phyloP scores from a whole-genome alignment of 2,329 filamentous ascomycete genomes.

The Sarocladium strictum region DNA sequence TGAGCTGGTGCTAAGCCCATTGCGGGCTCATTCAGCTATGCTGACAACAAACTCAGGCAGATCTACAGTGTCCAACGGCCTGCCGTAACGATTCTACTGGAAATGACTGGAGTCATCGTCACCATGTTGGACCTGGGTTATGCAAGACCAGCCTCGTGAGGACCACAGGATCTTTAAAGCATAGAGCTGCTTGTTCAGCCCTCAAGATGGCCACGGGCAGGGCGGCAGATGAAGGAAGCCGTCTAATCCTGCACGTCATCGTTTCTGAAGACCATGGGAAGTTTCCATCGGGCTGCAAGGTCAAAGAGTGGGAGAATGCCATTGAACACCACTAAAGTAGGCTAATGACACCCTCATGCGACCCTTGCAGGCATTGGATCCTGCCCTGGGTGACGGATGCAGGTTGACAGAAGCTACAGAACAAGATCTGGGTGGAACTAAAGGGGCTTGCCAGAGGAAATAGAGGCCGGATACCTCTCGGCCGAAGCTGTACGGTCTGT shows the following conservation, averaged over 20 bases:
- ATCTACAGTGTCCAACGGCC: slow-evolving; percentile 25
- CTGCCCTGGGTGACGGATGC: slow-evolving; percentile 19
- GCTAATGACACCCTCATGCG: background rate
- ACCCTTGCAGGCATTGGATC: slow-evolving; percentile 11
- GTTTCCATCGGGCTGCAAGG: slow-evolving; percentile 19
- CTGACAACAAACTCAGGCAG: slow-evolving; percentile 24
- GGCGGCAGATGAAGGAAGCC: slow-evolving; percentile 20
- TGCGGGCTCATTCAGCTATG: slow-evolving; percentile 17
- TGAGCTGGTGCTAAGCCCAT: too few relatives aligned
- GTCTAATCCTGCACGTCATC: slow-evolving; percentile 20
- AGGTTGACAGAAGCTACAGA: slow-evolving; percentile 15
- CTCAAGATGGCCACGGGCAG: slow-evolving; percentile 6
- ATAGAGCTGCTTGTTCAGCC: background rate
- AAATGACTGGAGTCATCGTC: slow-evolving; percentile 27
- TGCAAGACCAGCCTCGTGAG: slow-evolving; percentile 25
- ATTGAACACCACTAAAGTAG: background rate
- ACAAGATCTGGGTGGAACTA: slow-evolving; percentile 21
- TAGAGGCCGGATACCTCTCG: slow-evolving; percentile 21
- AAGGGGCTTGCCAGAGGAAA: slow-evolving; percentile 19
- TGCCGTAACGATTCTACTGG: slow-evolving; percentile 23
- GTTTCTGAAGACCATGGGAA: slow-evolving; percentile 20
- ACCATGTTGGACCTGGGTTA: slow-evolving; percentile 35
- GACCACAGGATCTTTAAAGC: background rate
- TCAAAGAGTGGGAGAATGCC: slow-evolving; percentile 20
- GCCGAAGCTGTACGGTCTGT: background rate